phyloP scores from a whole-genome alignment of 108 stramenopile genomes.

The Skeletonema menzelii region DNA sequence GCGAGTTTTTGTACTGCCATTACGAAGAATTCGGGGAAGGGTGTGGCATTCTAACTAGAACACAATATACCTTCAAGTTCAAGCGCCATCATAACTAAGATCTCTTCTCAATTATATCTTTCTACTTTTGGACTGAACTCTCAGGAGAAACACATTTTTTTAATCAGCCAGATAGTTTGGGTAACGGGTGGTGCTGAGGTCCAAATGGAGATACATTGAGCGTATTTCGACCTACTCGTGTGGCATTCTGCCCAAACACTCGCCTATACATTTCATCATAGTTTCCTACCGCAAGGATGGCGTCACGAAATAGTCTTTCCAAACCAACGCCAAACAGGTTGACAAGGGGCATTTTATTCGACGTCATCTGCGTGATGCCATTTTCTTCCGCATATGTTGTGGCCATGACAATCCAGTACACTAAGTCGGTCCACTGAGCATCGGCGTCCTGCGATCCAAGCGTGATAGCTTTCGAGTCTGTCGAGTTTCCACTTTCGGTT shows the following conservation, averaged over 20 bases:
- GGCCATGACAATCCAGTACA: conserved; percentile 38
- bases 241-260: conserved; percentile 19
- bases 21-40: no score
- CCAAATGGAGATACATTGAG: conserved; percentile 21
- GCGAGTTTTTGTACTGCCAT: no score
- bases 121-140: no score
- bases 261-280: conserved; percentile 32
- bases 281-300: conserved; percentile 25
- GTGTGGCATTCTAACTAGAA: no score
- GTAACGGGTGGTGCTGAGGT: background rate
- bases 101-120: no score
- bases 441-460: conserved; percentile 42
- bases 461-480: conserved; percentile 13
- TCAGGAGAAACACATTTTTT: no score
- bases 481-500: no score
- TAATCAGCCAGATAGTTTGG: no score
- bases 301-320: conserved; percentile 1
- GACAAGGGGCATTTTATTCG: conserved; percentile 22
- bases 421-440: conserved; percentile 39
- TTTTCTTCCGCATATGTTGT: conserved; percentile 48
- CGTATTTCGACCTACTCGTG: conserved; percentile 22
- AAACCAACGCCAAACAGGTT: conserved; percentile 23
- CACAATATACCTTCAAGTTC: no score
- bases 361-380: conserved; percentile 25
- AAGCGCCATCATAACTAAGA: no score